Evolutionary conservation across 2,329 filamentous ascomycete species (phyloP).

Genomic region (Paecilomyces fulvus): DNA sequence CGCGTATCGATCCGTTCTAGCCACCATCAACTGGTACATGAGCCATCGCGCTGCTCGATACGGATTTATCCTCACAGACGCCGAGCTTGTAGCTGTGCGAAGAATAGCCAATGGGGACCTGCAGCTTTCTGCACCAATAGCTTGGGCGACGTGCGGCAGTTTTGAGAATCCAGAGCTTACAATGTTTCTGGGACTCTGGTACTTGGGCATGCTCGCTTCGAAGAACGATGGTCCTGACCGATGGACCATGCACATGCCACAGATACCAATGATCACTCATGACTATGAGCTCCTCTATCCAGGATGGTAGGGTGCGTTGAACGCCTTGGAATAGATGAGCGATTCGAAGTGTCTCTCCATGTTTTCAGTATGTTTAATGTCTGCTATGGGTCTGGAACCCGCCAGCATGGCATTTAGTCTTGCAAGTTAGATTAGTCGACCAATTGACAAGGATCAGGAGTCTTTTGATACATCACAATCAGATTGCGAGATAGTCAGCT

Average conservation of each 20-base stretch:
- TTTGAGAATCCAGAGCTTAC: background rate
- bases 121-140: background rate
- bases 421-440: background rate
- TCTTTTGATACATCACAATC: too few species aligned
- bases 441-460: too few species aligned
- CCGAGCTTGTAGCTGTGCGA: background rate
- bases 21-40: background rate
- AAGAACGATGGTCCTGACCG: background rate
- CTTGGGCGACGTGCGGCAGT: background rate
- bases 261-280: background rate
- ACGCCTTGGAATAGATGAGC: background rate
- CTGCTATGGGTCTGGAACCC: background rate
- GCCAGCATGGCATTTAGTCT: background rate
- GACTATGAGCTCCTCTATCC: background rate
- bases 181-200: background rate
- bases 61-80: background rate
- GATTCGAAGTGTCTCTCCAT: background rate
- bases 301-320: background rate
- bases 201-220: background rate
- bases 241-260: background rate
- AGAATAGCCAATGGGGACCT: background rate
- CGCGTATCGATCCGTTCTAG: background rate
- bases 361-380: background rate
- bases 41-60: background rate
- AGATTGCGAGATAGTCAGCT: too few species aligned